Evolutionary conservation across 192 early-diverging fungal species (phyloP).

Genomic region (Coemansia sp.): DNA sequence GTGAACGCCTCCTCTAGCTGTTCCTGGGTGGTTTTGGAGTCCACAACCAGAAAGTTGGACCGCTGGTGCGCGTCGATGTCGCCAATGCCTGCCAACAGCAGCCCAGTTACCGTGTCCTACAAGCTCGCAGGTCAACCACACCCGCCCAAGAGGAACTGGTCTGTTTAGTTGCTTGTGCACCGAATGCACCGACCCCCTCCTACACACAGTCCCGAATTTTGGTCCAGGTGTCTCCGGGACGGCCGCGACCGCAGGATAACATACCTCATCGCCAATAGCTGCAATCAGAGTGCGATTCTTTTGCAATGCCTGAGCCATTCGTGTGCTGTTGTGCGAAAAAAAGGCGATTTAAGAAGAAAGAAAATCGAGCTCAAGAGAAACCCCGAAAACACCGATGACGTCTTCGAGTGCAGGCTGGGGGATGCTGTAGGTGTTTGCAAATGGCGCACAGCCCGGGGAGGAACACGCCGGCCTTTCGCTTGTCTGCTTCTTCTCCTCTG

Average conservation of each 20-base stretch:
- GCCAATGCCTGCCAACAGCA: conserved; percentile 95
- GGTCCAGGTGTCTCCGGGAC: too few species aligned
- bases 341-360: not conserved
- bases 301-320: conserved; percentile 26
- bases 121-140: not conserved
- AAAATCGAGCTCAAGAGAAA: too few species aligned
- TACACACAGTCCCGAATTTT: too few species aligned
- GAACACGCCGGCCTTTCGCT: too few species aligned
- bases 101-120: conserved; percentile 91
- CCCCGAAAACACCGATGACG: too few species aligned
- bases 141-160: too few species aligned
- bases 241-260: too few species aligned
- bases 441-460: too few species aligned
- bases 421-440: too few species aligned
- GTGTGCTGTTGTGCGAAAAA: not conserved
- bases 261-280: conserved; percentile 51
- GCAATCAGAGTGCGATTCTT: conserved; percentile 49
- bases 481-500: not conserved
- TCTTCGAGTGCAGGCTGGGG: too few species aligned
- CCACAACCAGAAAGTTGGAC: conserved; percentile 95
- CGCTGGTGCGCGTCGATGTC: conserved; percentile 90
- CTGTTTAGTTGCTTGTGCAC: too few species aligned
- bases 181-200: too few species aligned
- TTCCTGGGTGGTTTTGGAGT: conserved; percentile 73
- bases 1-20: conserved; percentile 76